These are phyloP conservation scores for Trichoderma harzianum DNA, from an alignment of 2,329 filamentous ascomycete genomes.

Conservation along the genomic window DNA sequence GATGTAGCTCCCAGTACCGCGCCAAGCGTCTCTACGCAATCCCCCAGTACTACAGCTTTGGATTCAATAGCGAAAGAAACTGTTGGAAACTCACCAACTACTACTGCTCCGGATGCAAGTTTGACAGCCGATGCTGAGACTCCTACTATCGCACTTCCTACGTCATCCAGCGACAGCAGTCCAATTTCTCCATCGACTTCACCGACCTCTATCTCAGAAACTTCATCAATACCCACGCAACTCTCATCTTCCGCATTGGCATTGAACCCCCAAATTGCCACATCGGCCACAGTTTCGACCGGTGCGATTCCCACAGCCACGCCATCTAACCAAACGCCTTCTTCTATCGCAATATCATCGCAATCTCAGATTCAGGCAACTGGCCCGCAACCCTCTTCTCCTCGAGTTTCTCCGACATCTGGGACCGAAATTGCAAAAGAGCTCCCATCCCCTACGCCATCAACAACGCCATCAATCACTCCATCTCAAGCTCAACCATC, in stretches of 20 bases:
- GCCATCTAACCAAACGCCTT: background rate
- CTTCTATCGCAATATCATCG: background rate
- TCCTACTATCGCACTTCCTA: background rate
- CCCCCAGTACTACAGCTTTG: background rate
- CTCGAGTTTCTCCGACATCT: background rate
- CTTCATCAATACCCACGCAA: background rate
- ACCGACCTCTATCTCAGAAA: background rate
- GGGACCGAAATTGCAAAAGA: background rate
- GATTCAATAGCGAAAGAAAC: background rate
- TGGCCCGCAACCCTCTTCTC: slow-evolving; percentile 20
- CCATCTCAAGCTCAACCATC: background rate
- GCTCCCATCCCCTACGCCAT: background rate
- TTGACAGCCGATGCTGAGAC: background rate
- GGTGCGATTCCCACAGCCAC: background rate
- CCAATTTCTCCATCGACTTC: background rate
- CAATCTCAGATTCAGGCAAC: background rate
- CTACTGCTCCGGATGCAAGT: background rate
- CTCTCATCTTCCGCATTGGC: background rate
- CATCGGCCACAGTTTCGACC: background rate
- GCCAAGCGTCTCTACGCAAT: background rate
- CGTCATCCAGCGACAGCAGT: background rate
- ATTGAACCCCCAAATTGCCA: background rate
- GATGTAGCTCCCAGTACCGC: background rate
- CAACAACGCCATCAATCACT: background rate
- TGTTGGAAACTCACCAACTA: background rate